Evolutionary conservation across 192 early-diverging fungal genomes (phyloP), one percentile per base, ranked within the genome.

Genomic region (Mortierella hygrophila): DNA sequence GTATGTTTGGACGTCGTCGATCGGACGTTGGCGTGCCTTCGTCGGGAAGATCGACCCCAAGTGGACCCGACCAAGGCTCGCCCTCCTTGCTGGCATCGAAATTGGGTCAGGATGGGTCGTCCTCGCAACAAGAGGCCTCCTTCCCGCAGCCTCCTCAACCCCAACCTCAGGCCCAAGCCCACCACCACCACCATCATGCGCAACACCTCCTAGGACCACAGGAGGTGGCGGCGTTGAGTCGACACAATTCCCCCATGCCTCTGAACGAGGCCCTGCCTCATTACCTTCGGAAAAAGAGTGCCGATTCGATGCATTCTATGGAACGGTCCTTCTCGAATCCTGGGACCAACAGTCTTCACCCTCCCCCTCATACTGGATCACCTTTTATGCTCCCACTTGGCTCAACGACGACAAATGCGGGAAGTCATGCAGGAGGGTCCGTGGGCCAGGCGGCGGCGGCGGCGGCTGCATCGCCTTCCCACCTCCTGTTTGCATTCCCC

Each of bases 311-410:
- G 71, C 68, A 73, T n/a, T 37, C 76, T 18, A 83, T 83, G 82
- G 82, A 83, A 16, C 75, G 82, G 47, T 83, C 82, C 18, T 73
- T 77, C 21, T 83, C 82, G 0, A 83, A 57, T 74, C 74, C 82
- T 11, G 82, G 75, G 47, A 40, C 79, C 23, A 42, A 41, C 65
- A 18, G 75, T 4, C 29, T 76, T 32, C 74, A 82, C 9, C 57
- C 82, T 26, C 21, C 75, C 0, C 20, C 57, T 23, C 74, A 77
- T 44, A 65, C 82, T 38, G 74, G 26, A 20, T 69, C 82, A 20
- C 72, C 76, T 4, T 83, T 83, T 29, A 47, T 83, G 46, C 16
- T 74, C 3, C 76, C 82, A 5, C 54, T 83, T 23, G 40, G 40
- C 23, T 69, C 72, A 0, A 42, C 49, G 49, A 20, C 49, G 20